Base-by-base conservation (phyloP, 148 eudicot genomes). In the Persicaria tinctoria region DNA sequence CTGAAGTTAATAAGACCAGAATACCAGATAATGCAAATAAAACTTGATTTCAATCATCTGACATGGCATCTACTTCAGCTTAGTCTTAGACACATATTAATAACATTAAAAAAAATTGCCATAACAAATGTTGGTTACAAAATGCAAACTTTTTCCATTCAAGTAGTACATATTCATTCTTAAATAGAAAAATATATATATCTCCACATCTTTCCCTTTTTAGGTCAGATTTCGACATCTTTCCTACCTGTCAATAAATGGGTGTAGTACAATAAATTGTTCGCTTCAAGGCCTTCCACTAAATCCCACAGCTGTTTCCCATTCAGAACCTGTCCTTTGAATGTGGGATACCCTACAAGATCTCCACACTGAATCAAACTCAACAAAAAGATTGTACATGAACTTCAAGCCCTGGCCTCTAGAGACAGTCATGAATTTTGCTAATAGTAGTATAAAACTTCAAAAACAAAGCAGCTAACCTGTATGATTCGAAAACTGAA, bases 401-500 rank as follows among this genome's bases (percentile, higher is more conserved):
- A 55, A 41, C 49, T 17, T 66, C 75, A 70, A 73, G 79, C 51
- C 60, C 12, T 75, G 71, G 73, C 46, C 46, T 59, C 47, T 51
- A 73, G 44, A 53, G 51, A 72, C 70, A 51, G 68, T 76, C 82
- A 47, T 51, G 70, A 71, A 62, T 81, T 54, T 73, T 54, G 79
- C 55, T 74, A 75, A 74, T 70, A 73, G 5, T 74, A 17, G 63
- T 50, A 77, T 41, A 57, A 69, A 46, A 76, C 51, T 79, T 74
- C 55, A 72, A 46, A 78, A 74, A 75, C 32, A 75, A 77, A 82
- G 77, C 80, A 87, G 80, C 95, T 94, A 88, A 89, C 98, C 98
- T 88, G 98, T 94, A 78, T 94, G 98, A 82, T 94, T 94, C 18
- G 98, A 94, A 82, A 94, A 94, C 77, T 94, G 98, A 70, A 94